Base-by-base conservation (phyloP, 352 stramenopile genomes). In the Globisporangium lucens region DNA sequence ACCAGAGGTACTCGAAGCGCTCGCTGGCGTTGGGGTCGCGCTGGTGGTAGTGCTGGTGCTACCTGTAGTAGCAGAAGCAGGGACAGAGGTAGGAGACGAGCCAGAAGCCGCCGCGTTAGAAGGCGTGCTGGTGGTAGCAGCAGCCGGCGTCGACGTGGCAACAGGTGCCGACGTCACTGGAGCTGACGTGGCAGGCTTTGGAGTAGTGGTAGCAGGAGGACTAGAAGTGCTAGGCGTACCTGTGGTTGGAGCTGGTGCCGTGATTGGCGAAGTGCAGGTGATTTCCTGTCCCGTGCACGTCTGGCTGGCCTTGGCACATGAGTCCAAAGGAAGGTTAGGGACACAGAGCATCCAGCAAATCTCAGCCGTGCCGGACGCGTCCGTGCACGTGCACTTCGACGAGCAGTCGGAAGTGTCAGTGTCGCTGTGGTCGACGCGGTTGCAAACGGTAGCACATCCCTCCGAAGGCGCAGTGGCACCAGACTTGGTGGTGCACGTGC, bases 321-420 rank as follows among this genome's bases (percentile, higher is more conserved):
- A 41, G 29, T 59, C 53, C 53, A 35, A 43, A 9, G 53, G 53
- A n/a, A 59, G 53, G 53, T 22, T 59, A 22, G 53, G 4, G 12
- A 59, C 53, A 33, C 82, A 90, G 12, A 85, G 64, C 79, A 89
- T 89, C 82, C 82, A 89, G 70, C 79, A 90, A 35, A 36, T 13
- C 7, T 78, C 77, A 2, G 66, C 75, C 10, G 72, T 27, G 15
- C 62, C 57, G 0, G 65, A 3, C 46, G 68, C 7, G 66, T 83
- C 68, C 10, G 61, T 69, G 64, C 78, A 85, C 13, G 78, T 72
- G 61, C 80, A 87, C 30, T 83, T 83, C 29, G 65, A 73, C 4
- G 70, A 66, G 47, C 80, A 89, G 30, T 79, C 75, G 4, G 53
- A 43, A n/a, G 53, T 29, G 33, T 81, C 75, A 51, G 75, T 75